Conservation (phyloP, 78 protist species). For the Tieghemostelium lacteum region DNA sequence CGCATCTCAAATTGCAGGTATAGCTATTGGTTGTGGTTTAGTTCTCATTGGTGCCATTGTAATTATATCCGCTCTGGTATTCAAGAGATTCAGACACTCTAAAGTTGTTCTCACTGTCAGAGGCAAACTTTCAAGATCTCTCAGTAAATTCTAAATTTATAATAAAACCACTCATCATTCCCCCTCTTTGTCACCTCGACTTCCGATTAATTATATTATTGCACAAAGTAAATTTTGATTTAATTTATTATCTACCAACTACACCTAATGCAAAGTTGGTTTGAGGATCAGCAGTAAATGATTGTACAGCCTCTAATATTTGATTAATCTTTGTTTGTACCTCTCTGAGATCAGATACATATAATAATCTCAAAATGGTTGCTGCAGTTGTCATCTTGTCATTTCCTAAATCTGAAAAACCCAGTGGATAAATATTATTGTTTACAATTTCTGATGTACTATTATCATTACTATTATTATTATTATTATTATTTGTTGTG, state of each 20-base stretch:
- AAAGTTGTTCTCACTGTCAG: too few relatives aligned
- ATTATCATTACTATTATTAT: constrained; percentile 18
- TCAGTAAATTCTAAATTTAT: too few relatives aligned
- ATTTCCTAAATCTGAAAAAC: constrained; percentile 52
- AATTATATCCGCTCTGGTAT: too few relatives aligned
- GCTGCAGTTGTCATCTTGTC: constrained; percentile 74
- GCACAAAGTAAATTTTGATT: background rate
- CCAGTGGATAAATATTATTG: constrained; percentile 55
- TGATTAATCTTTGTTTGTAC: constrained; percentile 63
- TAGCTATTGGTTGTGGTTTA: too few relatives aligned
- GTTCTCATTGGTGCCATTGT: too few relatives aligned
- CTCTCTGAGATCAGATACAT: constrained; percentile 74
- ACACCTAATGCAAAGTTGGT: constrained; percentile 71
- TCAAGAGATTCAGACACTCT: too few relatives aligned
- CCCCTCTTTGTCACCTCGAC: too few relatives aligned
- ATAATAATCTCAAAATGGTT: constrained; percentile 56
- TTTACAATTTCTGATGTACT: constrained; percentile 22
- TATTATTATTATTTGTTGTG: background rate
- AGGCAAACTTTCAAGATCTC: too few relatives aligned
- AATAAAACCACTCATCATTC: too few relatives aligned
- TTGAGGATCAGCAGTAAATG: constrained; percentile 58
- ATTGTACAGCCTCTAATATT: constrained; percentile 56
- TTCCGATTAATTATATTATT: too few relatives aligned
- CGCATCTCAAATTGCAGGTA: too few relatives aligned
- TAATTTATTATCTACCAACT: constrained; percentile 56